Evolutionary conservation across 768 basidiomycete genomes (phyloP), one percentile per base, ranked within the genome.

Genomic region (Trametes cinnabarina): DNA sequence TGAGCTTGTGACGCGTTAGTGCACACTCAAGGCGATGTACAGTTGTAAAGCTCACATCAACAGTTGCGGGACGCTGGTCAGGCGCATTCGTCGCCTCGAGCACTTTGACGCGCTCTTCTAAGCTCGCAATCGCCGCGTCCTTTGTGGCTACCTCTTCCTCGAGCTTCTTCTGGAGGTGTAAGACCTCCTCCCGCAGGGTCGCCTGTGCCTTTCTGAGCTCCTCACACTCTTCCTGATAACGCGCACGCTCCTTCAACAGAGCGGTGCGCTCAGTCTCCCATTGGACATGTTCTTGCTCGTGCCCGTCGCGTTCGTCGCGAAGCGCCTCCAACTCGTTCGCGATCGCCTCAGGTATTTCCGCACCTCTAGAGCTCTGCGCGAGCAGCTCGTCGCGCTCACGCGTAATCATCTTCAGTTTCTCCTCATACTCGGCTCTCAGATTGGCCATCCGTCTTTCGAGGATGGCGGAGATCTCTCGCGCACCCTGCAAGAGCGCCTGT

Each of bases 401-500:
- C 15, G 20, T 23, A 1, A 60, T n/a, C 10, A 17, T n/a, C 25
- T 30, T 47, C 6, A 60, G 46, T 30, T 26, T 41, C 17, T 41
- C 39, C 28, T 59, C 58, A 19, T 51, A 60, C 9, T 55, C 47
- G 6, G 47, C 47, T 17, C 14, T 39, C 41, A 55, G 5, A 6
- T 26, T 30, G 8, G 52, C 47, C 3, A 42, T 37, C 15, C 53
- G 58, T n/a, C 7, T 50, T 20, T 60, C 48, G 34, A 60, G 32
- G 32, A 60, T 25, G 1, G 52, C 47, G 0, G 48, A 42, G 11
- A 60, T 12, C 25, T 55, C 48, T 3, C 23, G 41, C 3, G 58
- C 49, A 8, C 58, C 58, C 15, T 48, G 47, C 19, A 55, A 12
- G 19, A 60, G 47, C 15, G 58, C 58, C 11, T 30, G 41, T 8